These are phyloP conservation scores for Allium sativum DNA, from an alignment of 106 monocot species.

Conservation along the genomic window DNA sequence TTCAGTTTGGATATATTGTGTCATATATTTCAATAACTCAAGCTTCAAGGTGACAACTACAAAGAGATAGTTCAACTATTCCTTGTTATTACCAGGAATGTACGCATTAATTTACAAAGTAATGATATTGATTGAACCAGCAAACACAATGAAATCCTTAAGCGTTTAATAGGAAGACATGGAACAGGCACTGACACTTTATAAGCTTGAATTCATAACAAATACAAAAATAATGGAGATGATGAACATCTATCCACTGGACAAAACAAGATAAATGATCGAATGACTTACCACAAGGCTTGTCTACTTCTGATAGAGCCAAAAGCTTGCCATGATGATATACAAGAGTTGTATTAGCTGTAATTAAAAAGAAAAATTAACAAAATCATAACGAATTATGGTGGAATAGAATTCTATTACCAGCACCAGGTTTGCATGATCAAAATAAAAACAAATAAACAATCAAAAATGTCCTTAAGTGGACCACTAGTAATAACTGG, in stretches of 20 bases:
- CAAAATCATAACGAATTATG: neutral
- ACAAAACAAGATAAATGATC: neutral
- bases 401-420: neutral
- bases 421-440: neutral
- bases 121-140: no score
- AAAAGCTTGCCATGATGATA: conserved; percentile 82
- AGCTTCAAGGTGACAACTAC: no score
- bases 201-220: no score
- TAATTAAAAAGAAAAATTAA: conserved; percentile 12
- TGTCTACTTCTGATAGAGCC: conserved; percentile 22
- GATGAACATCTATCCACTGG: neutral
- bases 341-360: conserved; percentile 88
- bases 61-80: no score
- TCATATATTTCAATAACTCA: no score
- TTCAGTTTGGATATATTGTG: no score
- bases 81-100: no score
- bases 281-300: conserved; percentile 22
- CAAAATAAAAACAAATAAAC: neutral
- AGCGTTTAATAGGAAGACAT: no score
- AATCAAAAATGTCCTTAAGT: neutral
- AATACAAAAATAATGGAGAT: no score
- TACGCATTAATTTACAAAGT: no score
- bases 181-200: no score
- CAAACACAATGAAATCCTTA: no score
- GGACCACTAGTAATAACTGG: conserved; percentile 27